Percentiles rank a stretch among this genome's conserved stretches.
phyloP scores from a whole-genome alignment of 2,329 filamentous ascomycete species.

The Fusarium acutatum region DNA sequence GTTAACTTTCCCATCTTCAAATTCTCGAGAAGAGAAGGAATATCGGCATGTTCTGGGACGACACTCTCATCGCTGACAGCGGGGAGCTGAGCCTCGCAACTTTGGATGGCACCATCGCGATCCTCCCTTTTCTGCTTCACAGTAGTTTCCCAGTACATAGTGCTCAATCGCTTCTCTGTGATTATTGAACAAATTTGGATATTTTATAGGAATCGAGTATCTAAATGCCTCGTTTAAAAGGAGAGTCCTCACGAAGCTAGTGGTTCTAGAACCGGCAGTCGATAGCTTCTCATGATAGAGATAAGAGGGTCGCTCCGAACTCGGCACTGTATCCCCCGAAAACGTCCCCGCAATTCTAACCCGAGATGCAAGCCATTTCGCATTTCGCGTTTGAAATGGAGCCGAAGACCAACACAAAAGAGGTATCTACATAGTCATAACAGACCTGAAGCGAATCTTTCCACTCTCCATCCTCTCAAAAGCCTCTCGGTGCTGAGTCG shows the following conservation, averaged over 20 bases:
- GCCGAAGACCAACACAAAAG: not conserved
- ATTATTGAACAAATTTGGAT: not conserved
- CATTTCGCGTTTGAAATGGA: not conserved
- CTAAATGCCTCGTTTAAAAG: not conserved
- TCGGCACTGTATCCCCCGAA: not conserved
- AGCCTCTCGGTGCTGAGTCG: slow-evolving; percentile 58
- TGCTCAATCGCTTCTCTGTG: rapidly evolving
- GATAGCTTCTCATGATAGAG: not conserved
- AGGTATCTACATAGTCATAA: slow-evolving; percentile 41
- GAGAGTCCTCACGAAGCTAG: not conserved
- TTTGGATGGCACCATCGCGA: not conserved
- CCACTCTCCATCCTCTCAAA: slow-evolving; percentile 51
- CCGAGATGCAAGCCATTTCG: not conserved
- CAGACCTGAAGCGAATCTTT: slow-evolving; percentile 56
- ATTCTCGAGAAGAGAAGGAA: not conserved
- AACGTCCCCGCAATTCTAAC: not conserved
- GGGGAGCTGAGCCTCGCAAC: not conserved
- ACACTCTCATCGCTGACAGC: not conserved
- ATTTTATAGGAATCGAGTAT: not conserved
- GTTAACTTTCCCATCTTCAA: not conserved
- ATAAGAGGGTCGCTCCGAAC: not conserved
- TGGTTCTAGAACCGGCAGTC: not conserved
- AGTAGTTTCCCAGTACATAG: not conserved
- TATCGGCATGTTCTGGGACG: not conserved
- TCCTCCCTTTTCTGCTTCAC: not conserved